Base-by-base conservation (phyloP, 768 basidiomycete genomes). In the Auriscalpium microsporum region DNA sequence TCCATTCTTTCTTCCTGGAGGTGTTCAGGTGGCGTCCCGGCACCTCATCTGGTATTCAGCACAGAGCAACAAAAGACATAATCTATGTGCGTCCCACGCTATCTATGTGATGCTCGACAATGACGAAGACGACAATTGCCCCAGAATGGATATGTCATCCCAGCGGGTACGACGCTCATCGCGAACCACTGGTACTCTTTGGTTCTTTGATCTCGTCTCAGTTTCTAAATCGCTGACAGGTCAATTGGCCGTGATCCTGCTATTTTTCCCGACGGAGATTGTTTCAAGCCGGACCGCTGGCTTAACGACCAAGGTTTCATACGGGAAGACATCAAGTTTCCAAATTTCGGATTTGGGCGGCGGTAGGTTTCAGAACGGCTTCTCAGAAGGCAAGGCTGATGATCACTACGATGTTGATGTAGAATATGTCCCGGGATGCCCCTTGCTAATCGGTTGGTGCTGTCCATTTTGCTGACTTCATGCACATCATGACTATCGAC, bases 51-150 rank as follows among this genome's bases (percentile, higher is more conserved):
- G 73, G 73, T 60, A 23, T 45, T 58, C 56, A 62, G 3, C 86
- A 89, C 59, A 77, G 78, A 46, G 78, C 85, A 1, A 80, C 78
- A 1, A 78, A 77, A 54, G 84, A 87, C 50, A 78, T 89, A 34
- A 64, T 79, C 23, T 87, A 82, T 74, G 83, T 82, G 38, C 16
- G 64, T 53, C 16, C 44, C 10, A 13, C 33, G 17, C 36, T 50
- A 3, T 36, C 4, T 28, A 7, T 28, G 28, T 1, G 28, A 28
- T 28, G 5, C 28, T 28, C 28, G 5, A 28, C 28, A 28, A 28
- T 7, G 5, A 5, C 7, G 28, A 28, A 4, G 28, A 34, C 13
- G 36, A 35, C 45, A 44, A 42, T 51, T 28, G 36, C 40, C 33
- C 33, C 23, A 69, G 67, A 68, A 68, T 54, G 64, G 65, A 19